Evolutionary conservation across 2,329 filamentous ascomycete genomes (phyloP), one percentile per base, ranked within the genome.

Genomic region (Tolypocladium tundrense): DNA sequence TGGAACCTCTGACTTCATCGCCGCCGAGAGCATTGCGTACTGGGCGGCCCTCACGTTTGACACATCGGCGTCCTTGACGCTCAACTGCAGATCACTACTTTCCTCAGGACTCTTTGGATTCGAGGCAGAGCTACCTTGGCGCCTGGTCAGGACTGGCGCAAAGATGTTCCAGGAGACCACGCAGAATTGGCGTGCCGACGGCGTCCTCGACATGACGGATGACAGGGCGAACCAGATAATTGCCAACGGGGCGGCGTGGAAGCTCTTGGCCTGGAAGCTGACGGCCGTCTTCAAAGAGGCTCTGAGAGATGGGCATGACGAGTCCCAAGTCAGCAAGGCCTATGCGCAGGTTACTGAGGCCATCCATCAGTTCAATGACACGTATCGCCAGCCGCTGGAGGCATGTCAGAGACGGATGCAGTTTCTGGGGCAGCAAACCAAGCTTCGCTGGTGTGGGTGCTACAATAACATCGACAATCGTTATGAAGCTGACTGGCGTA

Each of bases 1-100:
- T 2, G 62, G 62, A 10, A 69, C 67, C 1, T 65, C 67, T 0
- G 65, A 67, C 24, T 75, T 73, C 45, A 67, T 76, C 9, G 66
- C 66, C 7, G 64, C 69, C 1, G 74, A 76, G 60, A 75, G 69
- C 56, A 72, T 67, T 13, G 71, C 69, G 0, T 75, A 75, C 58
- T 76, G 73, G 73, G 71, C 71, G 0, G 74, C 73, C 3, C 57
- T 76, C 9, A 74, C 71, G 0, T 76, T 75, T 37, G 74, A 76
- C 42, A 76, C 74, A 0, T 75, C 72, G 0, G 70, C 70, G 0
- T 75, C 73, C 1, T 57, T 76, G 4, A 75, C 72, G 0, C 65
- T 75, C n/a, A 75, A 75, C 35, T 72, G 69, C 9, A 66, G 72
- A 9, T 69, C 74, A 0, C 59, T 73, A 1, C 67, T 76, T 3